Base-by-base conservation (phyloP, 257 asterid genomes). In the Linderniella brevidens region DNA sequence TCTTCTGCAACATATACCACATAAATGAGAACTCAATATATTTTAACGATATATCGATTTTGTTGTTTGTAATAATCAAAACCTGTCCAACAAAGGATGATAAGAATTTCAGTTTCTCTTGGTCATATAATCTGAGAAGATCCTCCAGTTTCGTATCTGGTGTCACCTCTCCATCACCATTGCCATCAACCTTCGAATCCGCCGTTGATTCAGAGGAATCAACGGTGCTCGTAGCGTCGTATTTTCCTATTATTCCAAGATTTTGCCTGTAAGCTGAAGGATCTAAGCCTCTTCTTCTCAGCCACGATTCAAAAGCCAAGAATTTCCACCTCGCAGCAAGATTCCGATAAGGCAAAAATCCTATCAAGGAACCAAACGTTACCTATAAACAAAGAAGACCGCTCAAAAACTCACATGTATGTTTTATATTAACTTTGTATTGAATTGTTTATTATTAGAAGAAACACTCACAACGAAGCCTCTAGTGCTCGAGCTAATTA, bases 31-130 rank as follows among this genome's bases (percentile, higher is more conserved):
- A 53, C 43, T n/a, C n/a, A n/a, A n/a, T n/a, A n/a, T n/a, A n/a
- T n/a, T n/a, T n/a, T n/a, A 41, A 46, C 36, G 49, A 59, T 11
- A 46, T 3, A 10, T 16, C 17, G 13, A 9, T 11, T 17, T 1
- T 13, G 4, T 16, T 4, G 32, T 17, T 17, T 17, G 9, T 16
- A 25, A 11, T 46, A 54, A 76, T 54, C 78, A 54, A n/a, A 53
- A 88, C 97, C 97, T 83, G 97, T 50, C 95, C 97, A 62, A 88
- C 75, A 65, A 83, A 88, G 52, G 97, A 88, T 13, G 93, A 78
- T 48, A 88, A 59, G 72, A 80, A 88, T 55, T 78, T 76, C 52
- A 68, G 85, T 57, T 88, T 88, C 69, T 88, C 93, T 62, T 70
- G 88, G 65, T 88, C 90, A 59, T 83, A 88, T 47, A 78, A 68